phyloP scores from a whole-genome alignment of 306 rosid species.

The Abrus precatorius region DNA sequence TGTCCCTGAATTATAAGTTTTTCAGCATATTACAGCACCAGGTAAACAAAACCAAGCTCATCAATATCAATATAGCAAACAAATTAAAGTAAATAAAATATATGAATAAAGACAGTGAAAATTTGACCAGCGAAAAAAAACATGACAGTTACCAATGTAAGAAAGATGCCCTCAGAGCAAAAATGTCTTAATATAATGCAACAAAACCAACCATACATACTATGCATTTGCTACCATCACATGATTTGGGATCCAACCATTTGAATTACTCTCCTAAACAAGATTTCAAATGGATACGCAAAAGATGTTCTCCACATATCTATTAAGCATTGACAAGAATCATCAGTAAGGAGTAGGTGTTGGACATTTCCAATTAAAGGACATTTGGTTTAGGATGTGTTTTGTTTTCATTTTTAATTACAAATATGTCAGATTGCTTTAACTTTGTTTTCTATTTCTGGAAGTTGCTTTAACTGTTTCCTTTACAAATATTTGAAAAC shows the following conservation, averaged over 20 bases:
- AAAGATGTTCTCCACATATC: background rate
- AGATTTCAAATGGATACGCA: background rate
- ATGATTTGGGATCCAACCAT: background rate
- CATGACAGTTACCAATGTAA: background rate
- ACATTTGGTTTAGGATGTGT: no score
- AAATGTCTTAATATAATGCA: conserved; percentile 6
- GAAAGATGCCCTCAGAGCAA: background rate
- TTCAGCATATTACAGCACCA: conserved; percentile 5
- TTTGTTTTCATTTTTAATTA: no score
- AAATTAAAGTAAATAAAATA: background rate
- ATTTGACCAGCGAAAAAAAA: background rate
- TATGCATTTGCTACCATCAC: background rate
- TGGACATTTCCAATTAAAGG: conserved; percentile 9
- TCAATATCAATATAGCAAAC: background rate
- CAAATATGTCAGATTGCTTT: no score
- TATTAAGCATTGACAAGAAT: background rate
- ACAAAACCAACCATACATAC: background rate
- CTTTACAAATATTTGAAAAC: background rate
- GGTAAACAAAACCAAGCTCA: conserved; percentile 29
- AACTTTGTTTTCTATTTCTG: no score
- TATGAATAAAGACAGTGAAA: background rate
- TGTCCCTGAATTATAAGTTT: conserved; percentile 72
- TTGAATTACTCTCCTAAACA: background rate
- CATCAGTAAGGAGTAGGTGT: background rate
- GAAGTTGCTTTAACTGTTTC: background rate